phyloP scores from a whole-genome alignment of 495 filamentous ascomycete species.

The Tuber calosporum region DNA sequence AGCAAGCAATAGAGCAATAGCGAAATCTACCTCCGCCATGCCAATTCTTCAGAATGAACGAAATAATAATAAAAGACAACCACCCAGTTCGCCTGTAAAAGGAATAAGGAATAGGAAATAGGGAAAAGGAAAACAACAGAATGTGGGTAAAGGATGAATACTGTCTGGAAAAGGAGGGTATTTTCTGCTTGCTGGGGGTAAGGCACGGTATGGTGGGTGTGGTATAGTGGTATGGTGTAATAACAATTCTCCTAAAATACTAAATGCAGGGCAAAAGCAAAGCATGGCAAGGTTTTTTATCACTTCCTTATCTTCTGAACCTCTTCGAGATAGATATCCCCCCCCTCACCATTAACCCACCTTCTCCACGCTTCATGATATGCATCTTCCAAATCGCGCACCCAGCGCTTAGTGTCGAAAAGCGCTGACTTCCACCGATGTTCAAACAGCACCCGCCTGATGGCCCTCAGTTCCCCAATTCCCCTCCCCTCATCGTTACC shows the following conservation, averaged over 20 bases:
- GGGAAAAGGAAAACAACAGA: neutral
- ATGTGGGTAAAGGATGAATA: neutral
- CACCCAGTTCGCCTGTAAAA: neutral
- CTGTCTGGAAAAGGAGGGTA: neutral
- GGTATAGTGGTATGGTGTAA: neutral
- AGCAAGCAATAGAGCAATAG: neutral
- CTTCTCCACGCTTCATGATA: conserved; percentile 80
- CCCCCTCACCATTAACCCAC: conserved; percentile 80
- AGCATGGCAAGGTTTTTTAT: neutral
- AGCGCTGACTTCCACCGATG: conserved; percentile 74
- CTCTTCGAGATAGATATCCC: conserved; percentile 66
- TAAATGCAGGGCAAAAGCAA: neutral
- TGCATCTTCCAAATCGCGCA: conserved; percentile 78
- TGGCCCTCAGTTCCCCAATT: conserved; percentile 29
- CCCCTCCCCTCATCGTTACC: conserved; percentile 39
- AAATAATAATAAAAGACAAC: neutral
- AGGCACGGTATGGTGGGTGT: neutral
- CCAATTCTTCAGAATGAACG: neutral
- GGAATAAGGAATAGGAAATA: neutral
- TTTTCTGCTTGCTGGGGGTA: neutral
- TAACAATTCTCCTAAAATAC: neutral
- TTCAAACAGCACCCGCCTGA: conserved; percentile 64
- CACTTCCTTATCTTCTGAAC: neutral
- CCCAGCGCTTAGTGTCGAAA: conserved; percentile 91
- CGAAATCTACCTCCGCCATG: neutral